phyloP scores from a whole-genome alignment of 768 basidiomycete genomes.

The Astraeus odoratus region DNA sequence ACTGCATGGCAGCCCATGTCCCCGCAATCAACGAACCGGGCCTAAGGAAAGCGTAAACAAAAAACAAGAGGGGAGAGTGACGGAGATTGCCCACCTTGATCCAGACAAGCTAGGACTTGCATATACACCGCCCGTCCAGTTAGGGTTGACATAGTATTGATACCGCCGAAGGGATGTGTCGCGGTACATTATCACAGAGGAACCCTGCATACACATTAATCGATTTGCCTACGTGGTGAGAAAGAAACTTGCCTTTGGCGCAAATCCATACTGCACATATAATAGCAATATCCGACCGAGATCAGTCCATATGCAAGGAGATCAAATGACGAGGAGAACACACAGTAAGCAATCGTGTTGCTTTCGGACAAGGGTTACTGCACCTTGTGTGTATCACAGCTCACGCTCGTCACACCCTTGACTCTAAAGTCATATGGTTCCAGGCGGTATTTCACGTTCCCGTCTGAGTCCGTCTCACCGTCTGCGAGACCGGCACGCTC shows the following conservation, averaged over 20 bases:
- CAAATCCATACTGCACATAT: constrained; percentile 80
- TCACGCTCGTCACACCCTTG: constrained; percentile 87
- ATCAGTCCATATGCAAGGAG: too few species aligned
- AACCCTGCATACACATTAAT: constrained; percentile 44
- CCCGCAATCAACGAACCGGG: constrained; percentile 92
- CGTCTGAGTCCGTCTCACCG: constrained; percentile 35
- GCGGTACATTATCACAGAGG: constrained; percentile 94
- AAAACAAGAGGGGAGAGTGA: neutral
- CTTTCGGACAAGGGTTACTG: too few species aligned
- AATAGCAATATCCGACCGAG: too few species aligned
- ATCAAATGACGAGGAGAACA: too few species aligned
- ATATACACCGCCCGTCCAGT: constrained; percentile 87
- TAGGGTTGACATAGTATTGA: constrained; percentile 82
- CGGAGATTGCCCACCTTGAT: constrained; percentile 55
- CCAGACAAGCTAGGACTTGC: constrained; percentile 86
- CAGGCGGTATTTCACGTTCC: constrained; percentile 41
- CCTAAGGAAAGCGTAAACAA: constrained; percentile 29
- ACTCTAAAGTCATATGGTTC: constrained; percentile 87
- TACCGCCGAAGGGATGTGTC: constrained; percentile 64
- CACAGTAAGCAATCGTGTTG: too few species aligned
- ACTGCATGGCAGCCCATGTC: constrained; percentile 94
- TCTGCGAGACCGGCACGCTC: constrained; percentile 66
- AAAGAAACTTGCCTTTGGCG: constrained; percentile 65
- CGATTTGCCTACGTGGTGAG: constrained; percentile 1
- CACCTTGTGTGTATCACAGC: constrained; percentile 95